These are phyloP conservation scores for Mycena chlorophos DNA, from an alignment of 768 basidiomycete species.

Conservation along the genomic window DNA sequence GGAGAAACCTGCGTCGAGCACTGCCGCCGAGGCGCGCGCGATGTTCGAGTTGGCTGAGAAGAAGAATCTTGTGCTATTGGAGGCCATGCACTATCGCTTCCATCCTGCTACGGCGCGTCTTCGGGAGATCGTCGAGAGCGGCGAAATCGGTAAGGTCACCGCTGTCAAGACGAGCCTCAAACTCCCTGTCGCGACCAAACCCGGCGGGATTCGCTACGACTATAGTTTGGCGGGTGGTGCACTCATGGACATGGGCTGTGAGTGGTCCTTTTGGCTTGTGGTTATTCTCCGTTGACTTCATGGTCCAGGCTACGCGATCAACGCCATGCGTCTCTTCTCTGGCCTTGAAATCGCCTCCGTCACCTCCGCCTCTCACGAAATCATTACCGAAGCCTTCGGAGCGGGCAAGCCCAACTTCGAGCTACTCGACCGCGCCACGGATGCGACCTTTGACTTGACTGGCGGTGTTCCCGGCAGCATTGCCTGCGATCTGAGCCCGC, in stretches of 20 bases:
- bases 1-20: conserved; percentile 59
- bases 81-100: conserved; percentile 67
- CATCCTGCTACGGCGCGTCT: conserved; percentile 62
- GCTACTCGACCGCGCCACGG: conserved; percentile 35
- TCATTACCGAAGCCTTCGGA: conserved; percentile 27
- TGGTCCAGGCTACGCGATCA: conserved; percentile 55
- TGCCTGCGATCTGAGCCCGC: conserved; percentile 33
- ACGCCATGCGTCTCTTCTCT: conserved; percentile 47
- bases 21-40: conserved; percentile 49
- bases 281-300: background rate
- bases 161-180: conserved; percentile 42
- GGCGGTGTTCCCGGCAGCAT: conserved; percentile 38
- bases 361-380: conserved; percentile 34
- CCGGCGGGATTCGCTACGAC: conserved; percentile 50
- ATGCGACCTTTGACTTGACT: conserved; percentile 32
- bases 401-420: conserved; percentile 22
- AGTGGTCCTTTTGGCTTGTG: conserved; percentile 13
- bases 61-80: conserved; percentile 55
- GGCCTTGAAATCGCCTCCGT: conserved; percentile 45
- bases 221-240: conserved; percentile 60
- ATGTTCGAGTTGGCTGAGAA: conserved; percentile 53
- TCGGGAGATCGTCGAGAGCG: conserved; percentile 55
- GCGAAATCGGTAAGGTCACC: conserved; percentile 54
- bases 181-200: conserved; percentile 34
- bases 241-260: conserved; percentile 65